These are phyloP conservation scores for Talaromyces trachyspermus DNA, from an alignment of 495 filamentous ascomycete genomes.

Conservation along the genomic window DNA sequence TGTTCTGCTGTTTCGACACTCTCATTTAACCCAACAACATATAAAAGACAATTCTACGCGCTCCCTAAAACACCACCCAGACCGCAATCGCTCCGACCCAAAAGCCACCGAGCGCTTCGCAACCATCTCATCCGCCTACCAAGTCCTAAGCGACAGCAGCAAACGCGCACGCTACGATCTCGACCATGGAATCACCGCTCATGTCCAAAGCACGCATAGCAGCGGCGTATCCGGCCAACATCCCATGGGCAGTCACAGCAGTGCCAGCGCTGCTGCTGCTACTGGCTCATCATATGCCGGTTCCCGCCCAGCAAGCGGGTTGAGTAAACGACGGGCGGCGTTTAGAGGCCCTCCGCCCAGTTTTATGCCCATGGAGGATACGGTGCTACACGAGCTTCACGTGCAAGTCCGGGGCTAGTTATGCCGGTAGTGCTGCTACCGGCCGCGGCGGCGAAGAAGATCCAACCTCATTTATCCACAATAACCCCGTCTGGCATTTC, in stretches of 20 bases:
- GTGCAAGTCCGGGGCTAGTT: conserved; percentile 13
- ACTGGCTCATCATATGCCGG: conserved; percentile 51
- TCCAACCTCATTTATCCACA: conserved; percentile 36
- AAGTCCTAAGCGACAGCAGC: conserved; percentile 58
- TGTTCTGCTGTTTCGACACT: too few relatives aligned
- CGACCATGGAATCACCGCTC: conserved; percentile 44
- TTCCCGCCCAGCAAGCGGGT: conserved; percentile 68
- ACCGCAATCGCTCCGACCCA: conserved; percentile 75
- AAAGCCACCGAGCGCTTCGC: conserved; percentile 71
- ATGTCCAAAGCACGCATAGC: conserved; percentile 19
- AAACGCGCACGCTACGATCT: conserved; percentile 77
- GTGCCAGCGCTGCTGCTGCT: conserved; percentile 18
- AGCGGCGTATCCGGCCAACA: conserved; percentile 27
- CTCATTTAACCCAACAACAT: too few relatives aligned
- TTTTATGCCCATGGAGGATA: conserved; percentile 69
- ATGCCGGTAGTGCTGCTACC: not conserved
- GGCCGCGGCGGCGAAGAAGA: conserved; percentile 18
- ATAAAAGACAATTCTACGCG: conserved; percentile 70
- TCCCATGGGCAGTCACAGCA: conserved; percentile 38
- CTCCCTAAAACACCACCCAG: conserved; percentile 91
- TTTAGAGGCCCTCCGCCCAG: conserved; percentile 84
- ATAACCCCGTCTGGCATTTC: conserved; percentile 55
- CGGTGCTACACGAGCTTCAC: conserved; percentile 15
- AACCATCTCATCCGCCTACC: conserved; percentile 79
- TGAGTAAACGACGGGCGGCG: conserved; percentile 64